These are phyloP conservation scores for Penicillium bialowiezense DNA, from an alignment of 495 filamentous ascomycete species.

Conservation along the genomic window DNA sequence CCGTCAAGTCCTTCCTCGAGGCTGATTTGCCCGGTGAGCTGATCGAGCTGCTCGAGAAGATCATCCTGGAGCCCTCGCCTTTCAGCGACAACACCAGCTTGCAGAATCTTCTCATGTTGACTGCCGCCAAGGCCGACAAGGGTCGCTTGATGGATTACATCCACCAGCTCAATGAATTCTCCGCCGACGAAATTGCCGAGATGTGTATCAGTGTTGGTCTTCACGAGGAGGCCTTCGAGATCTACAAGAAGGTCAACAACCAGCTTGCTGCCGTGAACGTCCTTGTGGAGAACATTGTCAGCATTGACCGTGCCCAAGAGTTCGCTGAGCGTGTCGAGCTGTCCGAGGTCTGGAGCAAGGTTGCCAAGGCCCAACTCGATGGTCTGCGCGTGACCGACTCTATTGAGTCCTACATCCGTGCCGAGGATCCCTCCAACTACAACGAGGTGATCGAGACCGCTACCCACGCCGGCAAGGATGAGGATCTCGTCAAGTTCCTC, in stretches of 20 bases:
- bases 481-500: constrained; percentile 95
- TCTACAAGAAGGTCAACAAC: constrained; percentile 96
- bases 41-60: constrained; percentile 98
- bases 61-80: constrained; percentile 92
- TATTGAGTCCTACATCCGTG: constrained; percentile 96
- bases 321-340: constrained; percentile 95
- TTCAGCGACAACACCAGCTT: constrained; percentile 97
- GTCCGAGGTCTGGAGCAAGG: constrained; percentile 98
- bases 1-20: constrained; percentile 87
- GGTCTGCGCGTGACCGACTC: constrained; percentile 90
- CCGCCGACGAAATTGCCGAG: constrained; percentile 85
- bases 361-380: constrained; percentile 97
- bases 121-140: constrained; percentile 95
- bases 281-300: constrained; percentile 94
- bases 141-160: constrained; percentile 96
- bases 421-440: constrained; percentile 89
- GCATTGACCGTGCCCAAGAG: constrained; percentile 95
- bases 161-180: constrained; percentile 83
- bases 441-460: constrained; percentile 94
- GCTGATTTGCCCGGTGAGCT: constrained; percentile 90
- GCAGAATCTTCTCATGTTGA: constrained; percentile 96
- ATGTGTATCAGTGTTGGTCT: constrained; percentile 94
- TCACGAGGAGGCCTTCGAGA: constrained; percentile 96
- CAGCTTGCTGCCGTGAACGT: constrained; percentile 85
- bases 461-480: constrained; percentile 94